phyloP scores from a whole-genome alignment of 2,329 filamentous ascomycete genomes.

The Alternaria postmessia region DNA sequence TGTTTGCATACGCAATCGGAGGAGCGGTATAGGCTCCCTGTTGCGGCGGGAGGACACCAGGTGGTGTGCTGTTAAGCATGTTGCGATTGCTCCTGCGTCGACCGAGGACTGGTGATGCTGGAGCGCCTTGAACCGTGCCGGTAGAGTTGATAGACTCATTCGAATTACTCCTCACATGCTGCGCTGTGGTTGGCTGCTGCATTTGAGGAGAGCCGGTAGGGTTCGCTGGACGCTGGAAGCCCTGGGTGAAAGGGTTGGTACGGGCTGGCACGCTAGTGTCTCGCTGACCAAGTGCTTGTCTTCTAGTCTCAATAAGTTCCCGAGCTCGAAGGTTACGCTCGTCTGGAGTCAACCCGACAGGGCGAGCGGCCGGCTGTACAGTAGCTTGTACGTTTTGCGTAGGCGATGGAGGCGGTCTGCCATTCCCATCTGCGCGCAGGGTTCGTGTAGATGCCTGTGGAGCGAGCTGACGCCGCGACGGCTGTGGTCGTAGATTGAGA shows the following conservation, averaged over 20 bases:
- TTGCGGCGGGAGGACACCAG: slow-evolving; percentile 32
- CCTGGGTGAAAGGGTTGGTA: slow-evolving; percentile 48
- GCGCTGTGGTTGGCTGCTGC: slow-evolving; percentile 20
- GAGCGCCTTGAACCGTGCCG: slow-evolving; percentile 34
- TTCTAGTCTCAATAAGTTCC: slow-evolving; percentile 48
- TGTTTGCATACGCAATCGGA: slow-evolving; percentile 37
- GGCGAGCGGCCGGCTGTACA: slow-evolving; percentile 29
- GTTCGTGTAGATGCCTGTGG: slow-evolving; percentile 49
- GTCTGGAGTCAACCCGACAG: slow-evolving; percentile 43
- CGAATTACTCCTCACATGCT: slow-evolving; percentile 44
- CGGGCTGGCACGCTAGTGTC: slow-evolving; percentile 35
- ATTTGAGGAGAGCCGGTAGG: slow-evolving; percentile 26
- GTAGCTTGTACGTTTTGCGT: slow-evolving; percentile 24
- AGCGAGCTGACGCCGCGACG: slow-evolving; percentile 47
- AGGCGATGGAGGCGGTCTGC: slow-evolving; percentile 41
- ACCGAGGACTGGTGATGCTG: slow-evolving; percentile 40
- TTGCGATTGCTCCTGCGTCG: slow-evolving; percentile 49
- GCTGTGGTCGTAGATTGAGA: slow-evolving; percentile 46
- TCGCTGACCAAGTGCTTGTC: slow-evolving; percentile 41
- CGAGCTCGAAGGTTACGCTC: slow-evolving; percentile 46
- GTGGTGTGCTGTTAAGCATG: slow-evolving; percentile 35
- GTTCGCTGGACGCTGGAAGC: slow-evolving; percentile 40
- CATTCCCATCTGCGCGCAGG: slow-evolving; percentile 45
- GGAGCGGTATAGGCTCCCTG: slow-evolving; percentile 36
- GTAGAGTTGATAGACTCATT: slow-evolving; percentile 47